Base-by-base conservation (phyloP, 371 early-diverging fungal species). In the Catenaria anguillulae region DNA sequence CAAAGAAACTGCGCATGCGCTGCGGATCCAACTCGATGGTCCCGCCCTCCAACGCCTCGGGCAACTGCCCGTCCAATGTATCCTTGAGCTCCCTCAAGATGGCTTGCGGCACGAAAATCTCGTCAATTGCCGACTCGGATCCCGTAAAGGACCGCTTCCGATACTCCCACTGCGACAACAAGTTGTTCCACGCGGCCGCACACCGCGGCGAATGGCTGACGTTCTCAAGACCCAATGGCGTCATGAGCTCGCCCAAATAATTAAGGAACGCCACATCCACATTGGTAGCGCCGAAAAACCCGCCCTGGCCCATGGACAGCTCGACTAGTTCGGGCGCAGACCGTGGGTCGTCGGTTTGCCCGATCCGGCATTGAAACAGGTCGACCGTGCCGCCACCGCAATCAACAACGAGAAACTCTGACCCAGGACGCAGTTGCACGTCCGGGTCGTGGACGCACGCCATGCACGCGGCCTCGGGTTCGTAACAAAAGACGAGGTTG, bases 271-370 rank as follows among this genome's bases (percentile, higher is more conserved):
- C 56, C 35, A 40, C 34, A 29, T 55, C 55, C 10, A 36, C 36
- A 19, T 55, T 55, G 29, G 36, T 24, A 13, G 40, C 58, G 2
- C 58, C 58, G 5, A 58, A 42, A 31, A 58, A 58, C 36, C 58
- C 58, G 58, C 58, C 58, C 24, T 58, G 40, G 36, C 58, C 58
- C 36, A 58, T 58, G 58, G 35, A n/a, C 36, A 58, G 58, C 43
- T 58, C 58, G 24, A 40, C 36, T 12, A 58, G 58, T 12, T 50
- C 52, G 52, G 52, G 52, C 29, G 19, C 52, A 3, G 8, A 37
- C 37, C 8, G n/a, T 21, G 46, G 21, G 33, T 24, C 24, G 21
- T 19, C 37, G 56, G 34, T 24, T 2, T 24, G 35, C 1, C 58
- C 58, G 26, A 58, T 34, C 21, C 31, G 33, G 35, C 58, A 58